These are phyloP conservation scores for Selenicereus undatus DNA, from an alignment of 148 eudicot species.

Conservation along the genomic window DNA sequence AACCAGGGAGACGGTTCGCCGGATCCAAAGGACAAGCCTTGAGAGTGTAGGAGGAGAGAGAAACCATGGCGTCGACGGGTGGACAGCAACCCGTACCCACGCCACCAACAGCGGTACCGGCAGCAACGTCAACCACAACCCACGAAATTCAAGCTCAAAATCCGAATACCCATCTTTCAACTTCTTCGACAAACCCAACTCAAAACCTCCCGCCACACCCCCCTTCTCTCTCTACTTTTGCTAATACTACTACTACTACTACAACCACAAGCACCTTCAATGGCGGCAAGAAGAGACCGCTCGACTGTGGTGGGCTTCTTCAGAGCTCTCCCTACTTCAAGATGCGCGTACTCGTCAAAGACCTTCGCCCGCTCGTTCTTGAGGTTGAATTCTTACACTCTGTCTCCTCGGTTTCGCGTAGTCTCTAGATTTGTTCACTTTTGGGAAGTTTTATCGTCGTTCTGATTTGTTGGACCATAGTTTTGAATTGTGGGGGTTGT, in stretches of 20 bases:
- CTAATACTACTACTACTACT: neutral
- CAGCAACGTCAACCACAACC: constrained; percentile 1
- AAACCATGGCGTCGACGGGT: constrained; percentile 20
- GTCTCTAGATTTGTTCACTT: constrained; percentile 4
- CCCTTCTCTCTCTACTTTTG: neutral
- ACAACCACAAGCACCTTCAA: constrained; percentile 1
- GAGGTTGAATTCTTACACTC: constrained; percentile 39
- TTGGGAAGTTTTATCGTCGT: neutral
- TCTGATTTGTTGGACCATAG: neutral
- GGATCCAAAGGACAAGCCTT: neutral
- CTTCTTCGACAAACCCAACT: too few relatives aligned
- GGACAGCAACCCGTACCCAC: neutral
- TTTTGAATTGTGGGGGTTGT: constrained; percentile 7
- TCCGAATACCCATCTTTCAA: neutral
- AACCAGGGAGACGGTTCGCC: too few relatives aligned
- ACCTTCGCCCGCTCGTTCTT: constrained; percentile 79
- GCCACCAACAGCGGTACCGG: neutral
- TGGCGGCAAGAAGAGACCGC: constrained; percentile 46
- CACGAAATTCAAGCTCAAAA: constrained; percentile 17
- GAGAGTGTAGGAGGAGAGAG: neutral
- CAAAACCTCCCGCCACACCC: too few relatives aligned
- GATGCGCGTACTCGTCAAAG: constrained; percentile 50
- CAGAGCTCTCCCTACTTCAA: constrained; percentile 59
- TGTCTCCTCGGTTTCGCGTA: neutral
- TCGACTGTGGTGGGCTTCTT: constrained; percentile 29